Conservation (phyloP, 176 grass and related monocot species). For the Alopecurus myosuroides region DNA sequence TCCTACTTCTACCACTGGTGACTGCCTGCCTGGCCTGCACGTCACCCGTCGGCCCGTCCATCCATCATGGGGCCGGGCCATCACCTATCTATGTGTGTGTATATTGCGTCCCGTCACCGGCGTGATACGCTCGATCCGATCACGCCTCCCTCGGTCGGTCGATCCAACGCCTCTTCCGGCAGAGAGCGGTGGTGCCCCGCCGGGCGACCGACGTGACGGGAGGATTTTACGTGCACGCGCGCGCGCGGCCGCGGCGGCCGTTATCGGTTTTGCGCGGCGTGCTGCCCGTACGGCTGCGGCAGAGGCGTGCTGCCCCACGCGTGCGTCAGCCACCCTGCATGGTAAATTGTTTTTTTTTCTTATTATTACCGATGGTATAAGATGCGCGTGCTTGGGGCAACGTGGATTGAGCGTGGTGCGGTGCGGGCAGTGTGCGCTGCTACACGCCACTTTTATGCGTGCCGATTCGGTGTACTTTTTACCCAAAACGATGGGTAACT, state of each 20-base stretch:
- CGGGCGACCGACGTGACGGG: constrained; percentile 12
- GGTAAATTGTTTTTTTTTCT: too few relatives aligned
- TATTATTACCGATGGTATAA: too few relatives aligned
- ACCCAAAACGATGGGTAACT: too few relatives aligned
- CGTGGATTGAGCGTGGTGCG: too few relatives aligned
- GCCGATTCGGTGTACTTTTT: not conserved
- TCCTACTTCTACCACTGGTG: not conserved
- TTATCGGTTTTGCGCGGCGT: not conserved
- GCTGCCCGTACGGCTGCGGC: constrained; percentile 22
- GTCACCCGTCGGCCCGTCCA: not conserved
- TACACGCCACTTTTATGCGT: not conserved
- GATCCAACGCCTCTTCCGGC: too few relatives aligned
- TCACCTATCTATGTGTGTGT: not conserved
- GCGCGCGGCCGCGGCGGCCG: not conserved
- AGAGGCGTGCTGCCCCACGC: not conserved
- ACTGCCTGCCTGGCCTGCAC: not conserved
- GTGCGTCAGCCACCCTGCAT: not conserved
- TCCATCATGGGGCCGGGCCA: not conserved
- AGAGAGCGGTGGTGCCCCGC: not conserved
- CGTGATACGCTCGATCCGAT: not conserved
- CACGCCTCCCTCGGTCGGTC: not conserved
- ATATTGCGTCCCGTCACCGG: not conserved
- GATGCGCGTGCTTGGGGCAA: not conserved
- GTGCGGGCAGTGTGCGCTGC: not conserved
- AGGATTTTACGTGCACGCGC: not conserved